Percentiles rank a stretch among this genome's conserved stretches.
These are phyloP conservation scores for Drechslera avenae DNA, from an alignment of 2,329 filamentous ascomycete species.

Conservation along the genomic window DNA sequence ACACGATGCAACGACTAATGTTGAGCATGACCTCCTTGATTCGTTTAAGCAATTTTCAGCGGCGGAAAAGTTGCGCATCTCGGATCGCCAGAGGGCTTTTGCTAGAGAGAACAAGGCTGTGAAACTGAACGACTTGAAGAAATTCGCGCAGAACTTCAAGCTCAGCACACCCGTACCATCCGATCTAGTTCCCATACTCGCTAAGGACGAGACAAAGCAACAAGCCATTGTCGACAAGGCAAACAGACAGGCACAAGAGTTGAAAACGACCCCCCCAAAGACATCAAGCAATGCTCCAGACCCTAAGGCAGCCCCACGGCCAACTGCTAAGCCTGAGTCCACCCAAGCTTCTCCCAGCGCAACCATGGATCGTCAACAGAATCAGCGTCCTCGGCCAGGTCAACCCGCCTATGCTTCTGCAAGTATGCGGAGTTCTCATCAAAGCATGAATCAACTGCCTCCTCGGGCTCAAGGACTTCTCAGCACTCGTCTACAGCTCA, in stretches of 20 bases:
- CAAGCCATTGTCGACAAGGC: slow-evolving; percentile 90
- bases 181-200: slow-evolving; percentile 91
- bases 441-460: slow-evolving; percentile 47
- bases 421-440: slow-evolving; percentile 50
- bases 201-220: slow-evolving; percentile 95
- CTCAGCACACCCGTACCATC: slow-evolving; percentile 88
- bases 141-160: slow-evolving; percentile 93
- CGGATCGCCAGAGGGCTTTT: slow-evolving; percentile 60
- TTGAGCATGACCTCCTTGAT: slow-evolving; percentile 65
- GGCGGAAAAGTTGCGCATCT: slow-evolving; percentile 64
- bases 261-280: slow-evolving; percentile 46
- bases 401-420: slow-evolving; percentile 52
- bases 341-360: slow-evolving; percentile 37
- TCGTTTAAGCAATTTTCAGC: slow-evolving; percentile 69
- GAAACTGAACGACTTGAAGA: slow-evolving; percentile 92
- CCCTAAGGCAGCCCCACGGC: slow-evolving; percentile 36
- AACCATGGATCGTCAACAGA: slow-evolving; percentile 54
- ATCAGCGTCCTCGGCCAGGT: slow-evolving; percentile 51
- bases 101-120: slow-evolving; percentile 79
- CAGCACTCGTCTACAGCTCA: slow-evolving; percentile 58
- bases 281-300: slow-evolving; percentile 51
- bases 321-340: slow-evolving; percentile 45
- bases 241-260: slow-evolving; percentile 71
- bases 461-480: slow-evolving; percentile 53
- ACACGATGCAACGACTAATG: slow-evolving; percentile 63